These are phyloP conservation scores for Meredithiella fracta DNA, from an alignment of 2,329 filamentous ascomycete species.

Conservation along the genomic window DNA sequence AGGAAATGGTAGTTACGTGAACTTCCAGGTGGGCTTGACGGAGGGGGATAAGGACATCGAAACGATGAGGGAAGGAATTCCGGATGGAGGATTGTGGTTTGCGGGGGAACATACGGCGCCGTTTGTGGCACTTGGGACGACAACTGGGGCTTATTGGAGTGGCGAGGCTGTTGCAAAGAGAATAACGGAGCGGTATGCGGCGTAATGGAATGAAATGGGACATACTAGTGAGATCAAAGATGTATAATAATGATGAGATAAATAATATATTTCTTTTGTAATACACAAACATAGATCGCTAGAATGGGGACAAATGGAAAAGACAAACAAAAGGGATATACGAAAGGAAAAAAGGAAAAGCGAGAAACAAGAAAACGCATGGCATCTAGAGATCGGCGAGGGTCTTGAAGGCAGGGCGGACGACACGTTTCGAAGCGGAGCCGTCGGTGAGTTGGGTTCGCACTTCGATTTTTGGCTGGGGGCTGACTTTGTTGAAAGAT, in stretches of 20 bases:
- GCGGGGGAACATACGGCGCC: conserved; percentile 84
- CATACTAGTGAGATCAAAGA: too few relatives aligned
- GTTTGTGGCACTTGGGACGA: conserved; percentile 75
- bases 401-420: conserved; percentile 31
- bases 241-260: neutral
- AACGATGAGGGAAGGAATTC: conserved; percentile 43
- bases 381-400: conserved; percentile 33
- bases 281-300: neutral
- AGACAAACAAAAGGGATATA: neutral
- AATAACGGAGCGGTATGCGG: conserved; percentile 39
- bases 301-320: neutral
- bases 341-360: neutral
- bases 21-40: conserved; percentile 63
- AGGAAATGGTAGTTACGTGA: conserved; percentile 67
- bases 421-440: conserved; percentile 18
- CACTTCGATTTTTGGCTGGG: conserved; percentile 17
- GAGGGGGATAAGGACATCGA: conserved; percentile 58
- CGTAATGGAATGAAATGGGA: neutral
- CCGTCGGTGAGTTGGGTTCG: conserved; percentile 15
- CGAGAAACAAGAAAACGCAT: neutral
- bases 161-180: conserved; percentile 60
- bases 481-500: conserved; percentile 37
- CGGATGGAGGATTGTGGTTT: conserved; percentile 59
- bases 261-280: neutral
- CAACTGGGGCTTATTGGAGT: conserved; percentile 83